These are phyloP conservation scores for Paxillus involutus DNA, from an alignment of 768 basidiomycete genomes.

Conservation along the genomic window DNA sequence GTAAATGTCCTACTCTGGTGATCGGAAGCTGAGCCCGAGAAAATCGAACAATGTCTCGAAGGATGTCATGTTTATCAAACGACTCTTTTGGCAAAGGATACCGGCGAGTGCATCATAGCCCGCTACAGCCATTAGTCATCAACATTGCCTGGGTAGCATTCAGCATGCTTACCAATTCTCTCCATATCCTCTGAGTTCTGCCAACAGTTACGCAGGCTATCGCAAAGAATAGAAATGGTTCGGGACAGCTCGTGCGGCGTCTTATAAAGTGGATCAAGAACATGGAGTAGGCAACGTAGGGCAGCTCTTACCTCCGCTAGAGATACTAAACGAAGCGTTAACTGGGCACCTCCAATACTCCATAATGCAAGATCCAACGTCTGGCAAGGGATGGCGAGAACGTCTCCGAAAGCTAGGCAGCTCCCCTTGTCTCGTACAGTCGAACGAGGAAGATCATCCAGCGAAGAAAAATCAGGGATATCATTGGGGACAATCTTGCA, in stretches of 20 bases:
- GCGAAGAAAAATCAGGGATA: slow-evolving; percentile 10
- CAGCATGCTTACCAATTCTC: slow-evolving; percentile 62
- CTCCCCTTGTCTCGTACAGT: not conserved
- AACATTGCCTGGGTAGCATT: not conserved
- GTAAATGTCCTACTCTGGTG: slow-evolving; percentile 62
- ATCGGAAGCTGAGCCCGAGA: slow-evolving; percentile 79
- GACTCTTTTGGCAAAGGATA: slow-evolving; percentile 69
- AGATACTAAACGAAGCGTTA: slow-evolving; percentile 73
- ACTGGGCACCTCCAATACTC: slow-evolving; percentile 80
- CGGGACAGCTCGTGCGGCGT: slow-evolving; percentile 76
- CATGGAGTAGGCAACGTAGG: not conserved
- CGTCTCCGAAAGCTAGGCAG: slow-evolving; percentile 43
- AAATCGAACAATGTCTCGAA: slow-evolving; percentile 87
- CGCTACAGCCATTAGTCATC: slow-evolving; percentile 41
- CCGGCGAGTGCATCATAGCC: slow-evolving; percentile 86
- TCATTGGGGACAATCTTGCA: slow-evolving; percentile 38
- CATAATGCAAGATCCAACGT: slow-evolving; percentile 76
- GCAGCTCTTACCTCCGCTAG: slow-evolving; percentile 58
- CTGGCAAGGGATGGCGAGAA: slow-evolving; percentile 57
- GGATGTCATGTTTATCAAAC: slow-evolving; percentile 73
- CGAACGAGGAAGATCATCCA: slow-evolving; percentile 2
- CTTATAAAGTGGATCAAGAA: slow-evolving; percentile 33
- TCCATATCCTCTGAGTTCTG: slow-evolving; percentile 96
- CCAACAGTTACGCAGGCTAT: slow-evolving; percentile 84
- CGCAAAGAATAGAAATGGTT: slow-evolving; percentile 69